phyloP scores from a whole-genome alignment of 768 basidiomycete species.

The Mycena olivaceomarginata region DNA sequence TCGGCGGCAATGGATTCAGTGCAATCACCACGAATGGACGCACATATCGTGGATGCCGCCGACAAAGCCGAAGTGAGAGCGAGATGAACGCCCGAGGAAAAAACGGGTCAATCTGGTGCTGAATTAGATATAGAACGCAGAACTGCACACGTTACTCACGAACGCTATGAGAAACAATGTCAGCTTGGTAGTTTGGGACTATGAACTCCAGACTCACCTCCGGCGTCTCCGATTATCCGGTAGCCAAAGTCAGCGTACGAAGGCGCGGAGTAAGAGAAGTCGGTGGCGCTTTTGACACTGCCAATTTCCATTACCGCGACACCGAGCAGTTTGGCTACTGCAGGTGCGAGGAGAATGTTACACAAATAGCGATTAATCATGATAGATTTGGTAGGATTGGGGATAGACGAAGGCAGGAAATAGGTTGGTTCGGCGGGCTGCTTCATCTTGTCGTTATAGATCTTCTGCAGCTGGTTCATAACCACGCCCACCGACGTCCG shows the following conservation, averaged over 20 bases:
- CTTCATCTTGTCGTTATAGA: constrained; percentile 62
- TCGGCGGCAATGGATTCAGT: constrained; percentile 66
- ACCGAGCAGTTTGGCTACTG: constrained; percentile 41
- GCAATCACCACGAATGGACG: constrained; percentile 70
- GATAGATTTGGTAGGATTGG: constrained; percentile 47
- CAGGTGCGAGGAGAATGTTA: constrained; percentile 52
- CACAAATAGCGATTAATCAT: constrained; percentile 50
- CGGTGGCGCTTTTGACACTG: constrained; percentile 72
- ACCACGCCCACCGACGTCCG: constrained; percentile 79
- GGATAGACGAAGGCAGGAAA: constrained; percentile 51
- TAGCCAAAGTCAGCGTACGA: constrained; percentile 73
- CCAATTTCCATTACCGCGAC: constrained; percentile 59
- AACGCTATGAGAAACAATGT: constrained; percentile 62
- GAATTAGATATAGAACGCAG: constrained; percentile 1
- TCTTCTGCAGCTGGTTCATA: constrained; percentile 74
- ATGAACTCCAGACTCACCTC: constrained; percentile 61
- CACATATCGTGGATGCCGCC: constrained; percentile 74
- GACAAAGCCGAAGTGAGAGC: constrained; percentile 78
- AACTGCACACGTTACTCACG: constrained; percentile 22
- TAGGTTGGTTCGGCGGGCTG: constrained; percentile 48
- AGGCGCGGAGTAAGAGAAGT: constrained; percentile 80
- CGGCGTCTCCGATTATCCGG: constrained; percentile 82
- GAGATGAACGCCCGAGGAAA: constrained; percentile 79
- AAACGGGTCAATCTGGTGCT: constrained; percentile 74
- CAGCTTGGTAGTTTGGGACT: not conserved